phyloP scores from a whole-genome alignment of 1,284 basidiomycete genomes.

The Baeospora myosura region DNA sequence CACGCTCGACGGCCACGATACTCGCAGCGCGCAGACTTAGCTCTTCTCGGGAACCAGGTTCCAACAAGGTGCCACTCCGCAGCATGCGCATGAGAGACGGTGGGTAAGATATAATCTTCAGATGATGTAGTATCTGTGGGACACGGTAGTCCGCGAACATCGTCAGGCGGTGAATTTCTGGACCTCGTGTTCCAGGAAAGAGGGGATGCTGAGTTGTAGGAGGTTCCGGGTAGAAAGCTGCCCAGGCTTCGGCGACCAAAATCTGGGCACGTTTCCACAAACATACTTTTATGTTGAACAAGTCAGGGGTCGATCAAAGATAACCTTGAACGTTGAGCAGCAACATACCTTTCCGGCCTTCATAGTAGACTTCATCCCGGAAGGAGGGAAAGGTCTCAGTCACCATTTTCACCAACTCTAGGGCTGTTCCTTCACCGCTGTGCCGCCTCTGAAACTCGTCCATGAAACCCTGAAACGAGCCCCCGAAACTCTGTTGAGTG shows the following conservation, averaged over 20 bases:
- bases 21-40: constrained; percentile 67
- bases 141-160: constrained; percentile 89
- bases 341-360: constrained; percentile 47
- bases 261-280: constrained; percentile 85
- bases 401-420: constrained; percentile 68
- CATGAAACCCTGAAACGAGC: constrained; percentile 64
- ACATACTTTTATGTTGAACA: constrained; percentile 44
- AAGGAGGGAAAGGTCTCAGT: constrained; percentile 67
- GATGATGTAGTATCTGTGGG: constrained; percentile 76
- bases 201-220: constrained; percentile 49
- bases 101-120: constrained; percentile 65
- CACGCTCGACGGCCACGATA: constrained; percentile 68
- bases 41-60: constrained; percentile 56
- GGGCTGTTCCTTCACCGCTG: constrained; percentile 48
- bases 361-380: constrained; percentile 56
- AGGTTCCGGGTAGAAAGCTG: constrained; percentile 61
- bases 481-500: constrained; percentile 49
- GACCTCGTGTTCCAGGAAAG: constrained; percentile 48
- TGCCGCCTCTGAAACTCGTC: constrained; percentile 49
- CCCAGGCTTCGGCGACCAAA: constrained; percentile 79
- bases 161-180: constrained; percentile 59
- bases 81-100: constrained; percentile 44
- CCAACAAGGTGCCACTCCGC: constrained; percentile 32
- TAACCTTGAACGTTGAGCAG: neutral
- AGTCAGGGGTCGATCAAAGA: constrained; percentile 4